A percentile compares a stretch with the other conserved stretches of the same genome.
Evolutionary conservation across 805 yeast species (phyloP).

Genomic region (Candida odintsovae): DNA sequence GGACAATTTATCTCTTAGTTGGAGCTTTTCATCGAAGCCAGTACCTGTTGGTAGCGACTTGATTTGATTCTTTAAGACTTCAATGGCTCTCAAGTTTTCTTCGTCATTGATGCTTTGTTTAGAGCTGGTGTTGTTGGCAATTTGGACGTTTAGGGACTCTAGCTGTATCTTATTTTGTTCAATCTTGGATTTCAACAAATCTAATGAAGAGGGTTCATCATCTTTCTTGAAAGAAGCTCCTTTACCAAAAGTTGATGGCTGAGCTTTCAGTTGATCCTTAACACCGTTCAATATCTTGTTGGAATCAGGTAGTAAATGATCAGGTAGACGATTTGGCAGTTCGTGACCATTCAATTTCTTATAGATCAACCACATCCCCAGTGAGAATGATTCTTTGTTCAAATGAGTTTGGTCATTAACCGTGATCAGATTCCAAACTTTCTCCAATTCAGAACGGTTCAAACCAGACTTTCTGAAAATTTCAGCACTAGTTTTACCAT

Average conservation of each 20-base stretch:
- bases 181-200: conserved; percentile 55
- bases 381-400: conserved; percentile 86
- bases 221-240: conserved; percentile 53
- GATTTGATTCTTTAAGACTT: conserved; percentile 58
- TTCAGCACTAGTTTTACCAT: conserved; percentile 76
- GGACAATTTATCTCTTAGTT: conserved; percentile 52
- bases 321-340: conserved; percentile 78
- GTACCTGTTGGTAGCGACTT: conserved; percentile 34
- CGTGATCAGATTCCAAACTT: conserved; percentile 88
- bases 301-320: conserved; percentile 86
- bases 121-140: neutral
- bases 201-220: conserved; percentile 27
- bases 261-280: conserved; percentile 43
- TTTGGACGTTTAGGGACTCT: conserved; percentile 56
- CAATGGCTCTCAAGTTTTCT: conserved; percentile 51
- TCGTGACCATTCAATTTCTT: conserved; percentile 83
- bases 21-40: conserved; percentile 29
- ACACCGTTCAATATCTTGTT: conserved; percentile 66
- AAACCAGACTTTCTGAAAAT: conserved; percentile 91
- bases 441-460: conserved; percentile 76
- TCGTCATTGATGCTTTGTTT: conserved; percentile 24
- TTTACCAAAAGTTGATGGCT: conserved; percentile 17
- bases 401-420: conserved; percentile 75
- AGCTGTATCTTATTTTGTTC: conserved; percentile 67
- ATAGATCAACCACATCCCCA: conserved; percentile 95